A percentile compares a stretch with the other conserved stretches of the same genome.
Conservation (phyloP, 164 flowering plant species). For the Piper longum region DNA sequence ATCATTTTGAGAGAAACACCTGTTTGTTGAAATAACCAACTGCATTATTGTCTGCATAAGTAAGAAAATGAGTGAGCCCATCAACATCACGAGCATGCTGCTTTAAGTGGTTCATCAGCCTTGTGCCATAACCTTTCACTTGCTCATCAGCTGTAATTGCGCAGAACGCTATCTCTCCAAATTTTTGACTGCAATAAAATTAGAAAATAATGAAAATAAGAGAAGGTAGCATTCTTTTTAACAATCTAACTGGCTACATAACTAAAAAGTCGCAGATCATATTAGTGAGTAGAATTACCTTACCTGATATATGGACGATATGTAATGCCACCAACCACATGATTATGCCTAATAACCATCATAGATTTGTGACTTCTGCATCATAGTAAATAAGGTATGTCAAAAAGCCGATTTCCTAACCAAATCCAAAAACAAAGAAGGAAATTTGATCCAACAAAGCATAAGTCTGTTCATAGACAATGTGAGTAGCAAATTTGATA, state of each 20-base stretch:
- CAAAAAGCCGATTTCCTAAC: too few relatives aligned
- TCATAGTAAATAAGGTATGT: background rate
- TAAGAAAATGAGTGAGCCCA: slow-evolving; percentile 89
- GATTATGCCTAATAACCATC: slow-evolving; percentile 80
- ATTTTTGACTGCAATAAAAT: slow-evolving; percentile 47
- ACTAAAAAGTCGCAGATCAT: background rate
- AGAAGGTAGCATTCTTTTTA: background rate
- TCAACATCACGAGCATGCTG: slow-evolving; percentile 97
- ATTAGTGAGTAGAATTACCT: background rate
- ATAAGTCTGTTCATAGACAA: background rate
- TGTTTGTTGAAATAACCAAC: slow-evolving; percentile 94
- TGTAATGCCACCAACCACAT: slow-evolving; percentile 96
- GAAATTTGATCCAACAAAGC: background rate
- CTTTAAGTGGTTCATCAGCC: slow-evolving; percentile 94
- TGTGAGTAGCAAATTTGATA: too few relatives aligned
- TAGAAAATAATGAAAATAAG: background rate
- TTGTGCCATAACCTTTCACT: slow-evolving; percentile 98
- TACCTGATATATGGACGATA: slow-evolving; percentile 92
- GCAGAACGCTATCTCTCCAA: slow-evolving; percentile 99
- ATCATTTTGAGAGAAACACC: slow-evolving; percentile 23
- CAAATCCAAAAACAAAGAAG: background rate
- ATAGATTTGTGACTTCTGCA: slow-evolving; percentile 93
- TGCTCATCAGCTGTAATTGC: slow-evolving; percentile 97
- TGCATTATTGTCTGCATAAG: slow-evolving; percentile 98
- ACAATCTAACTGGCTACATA: background rate